Base-by-base conservation (phyloP, 345 rosid species). In the Eucalyptus camaldulensis region DNA sequence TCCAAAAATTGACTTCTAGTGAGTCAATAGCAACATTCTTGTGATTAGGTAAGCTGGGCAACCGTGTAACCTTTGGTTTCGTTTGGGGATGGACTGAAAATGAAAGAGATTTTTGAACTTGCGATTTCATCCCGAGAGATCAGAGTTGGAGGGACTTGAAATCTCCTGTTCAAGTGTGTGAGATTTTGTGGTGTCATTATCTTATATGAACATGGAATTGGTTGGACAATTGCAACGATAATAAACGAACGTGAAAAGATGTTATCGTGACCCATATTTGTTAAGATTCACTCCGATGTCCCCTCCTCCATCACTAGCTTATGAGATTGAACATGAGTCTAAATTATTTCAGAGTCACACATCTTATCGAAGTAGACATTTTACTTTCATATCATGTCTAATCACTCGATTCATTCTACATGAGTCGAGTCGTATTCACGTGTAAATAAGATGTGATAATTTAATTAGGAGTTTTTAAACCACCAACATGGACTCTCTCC, bases 361-460 rank as follows among this genome's bases (percentile, higher is more conserved):
- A n/a, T 14, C 1, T 62, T 3, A 62, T 0, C 7, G 5, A 7
- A 62, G 0, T 8, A 14, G 5, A 5, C 5, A 4, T 15, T n/a
- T n/a, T 65, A 6, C 40, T 4, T 17, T 13, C 3, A 6, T 1
- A 65, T 8, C 6, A n/a, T n/a, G 1, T 65, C 11, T n/a, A n/a
- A 65, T 65, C 10, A 65, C 37, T 65, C 6, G 4, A 65, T 65
- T 16, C 21, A 65, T 29, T 65, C 3, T 6, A n/a, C 6, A n/a
- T 15, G 76, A 16, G 21, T 65, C 76, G 9, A 65, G 4, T 5
- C 5, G 10, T 5, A n/a, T 31, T 62, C 37, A 13, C 4, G 9
- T 13, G 8, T 29, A 29, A 29, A 62, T 5, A 2, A 31, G n/a
- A 62, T 13, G 11, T 31, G 2, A 5, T 8, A 8, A n/a, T 19